Base-by-base conservation (phyloP, 2,329 filamentous ascomycete species). In the Raffaelea arxii region DNA sequence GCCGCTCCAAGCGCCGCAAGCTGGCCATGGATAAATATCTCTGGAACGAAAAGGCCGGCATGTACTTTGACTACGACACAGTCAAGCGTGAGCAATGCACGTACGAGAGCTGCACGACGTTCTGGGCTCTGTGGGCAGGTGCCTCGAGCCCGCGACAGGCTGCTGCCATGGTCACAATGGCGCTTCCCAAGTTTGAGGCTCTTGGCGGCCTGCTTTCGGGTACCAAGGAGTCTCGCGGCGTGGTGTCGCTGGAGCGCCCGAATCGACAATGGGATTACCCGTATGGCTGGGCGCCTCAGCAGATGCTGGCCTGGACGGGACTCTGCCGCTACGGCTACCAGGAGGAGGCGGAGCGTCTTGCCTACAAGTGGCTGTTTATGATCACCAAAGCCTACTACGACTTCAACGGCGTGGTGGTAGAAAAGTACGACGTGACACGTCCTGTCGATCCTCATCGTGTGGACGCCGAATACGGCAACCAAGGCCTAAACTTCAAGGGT, bases 191-290 rank as follows among this genome's bases (percentile, higher is more conserved):
- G 55, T 90, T 98, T 51, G 91, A 98, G 65, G 86, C 78, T 2
- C 83, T 83, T 50, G 92, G 92, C 25, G 92, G 92, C 7, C 72
- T 98, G 18, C 76, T 94, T 2, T 91, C 90, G 1, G 91, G 91
- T 46, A 95, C 91, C 0, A 82, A 95, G 61, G 79, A 89, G 64
- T 95, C 88, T 46, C 85, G 92, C 39, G 92, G 92, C 36, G 70
- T 74, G 25, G 71, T 95, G 51, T 82, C 85, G 12, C 66, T 96
- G 35, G 79, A 90, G 56, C 78, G 91, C 41, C 92, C 92, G 7
- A 97, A 96, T 64, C 81, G 92, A 56, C 92, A 98, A 63, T 98
- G 92, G 92, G 92, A 98, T 63, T 97, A 89, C 62, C 92, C 92
- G 1, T 97, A 92, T 61, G 92, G 92, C 49, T 98, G 92, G 92